Percentiles rank a stretch among this genome's conserved stretches.
Evolutionary conservation across 1,284 basidiomycete species (phyloP).

Genomic region (Stereum hirsutum): DNA sequence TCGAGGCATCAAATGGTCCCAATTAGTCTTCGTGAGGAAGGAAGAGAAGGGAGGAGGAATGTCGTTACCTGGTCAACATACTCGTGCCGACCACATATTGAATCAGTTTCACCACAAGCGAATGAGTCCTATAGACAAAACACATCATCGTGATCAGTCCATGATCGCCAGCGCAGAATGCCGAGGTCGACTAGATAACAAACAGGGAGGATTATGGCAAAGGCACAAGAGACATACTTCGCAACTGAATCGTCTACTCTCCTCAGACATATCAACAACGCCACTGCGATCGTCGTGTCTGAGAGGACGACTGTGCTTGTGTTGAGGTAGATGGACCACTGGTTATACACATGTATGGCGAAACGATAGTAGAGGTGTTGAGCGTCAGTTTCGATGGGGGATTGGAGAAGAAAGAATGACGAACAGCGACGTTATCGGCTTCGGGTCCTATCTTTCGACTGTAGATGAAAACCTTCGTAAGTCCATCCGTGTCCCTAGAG

Average conservation of each 20-base stretch:
- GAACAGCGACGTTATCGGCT: not conserved
- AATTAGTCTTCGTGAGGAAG: too few relatives aligned
- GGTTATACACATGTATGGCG: not conserved
- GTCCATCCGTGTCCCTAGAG: not conserved
- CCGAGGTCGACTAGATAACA: too few relatives aligned
- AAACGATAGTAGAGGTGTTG: not conserved
- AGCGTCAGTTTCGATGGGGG: too few relatives aligned
- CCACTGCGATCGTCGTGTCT: not conserved
- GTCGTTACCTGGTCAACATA: not conserved
- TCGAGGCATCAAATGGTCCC: not conserved
- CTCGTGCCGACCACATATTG: not conserved
- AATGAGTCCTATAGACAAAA: not conserved
- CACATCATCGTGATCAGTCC: too few relatives aligned
- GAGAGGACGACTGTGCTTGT: not conserved
- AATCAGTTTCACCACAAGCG: not conserved
- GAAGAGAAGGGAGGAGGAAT: not conserved
- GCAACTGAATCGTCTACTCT: not conserved
- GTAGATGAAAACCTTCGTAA: too few relatives aligned
- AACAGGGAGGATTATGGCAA: too few relatives aligned
- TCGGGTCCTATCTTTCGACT: not conserved
- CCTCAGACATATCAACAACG: not conserved
- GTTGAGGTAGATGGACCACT: not conserved
- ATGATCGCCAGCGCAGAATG: too few relatives aligned
- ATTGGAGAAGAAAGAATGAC: not conserved
- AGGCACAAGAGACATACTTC: too few relatives aligned